A percentile compares a stretch with the other conserved stretches of the same genome.
phyloP scores from a whole-genome alignment of 345 rosid species.

The Gynandropsis gynandra region DNA sequence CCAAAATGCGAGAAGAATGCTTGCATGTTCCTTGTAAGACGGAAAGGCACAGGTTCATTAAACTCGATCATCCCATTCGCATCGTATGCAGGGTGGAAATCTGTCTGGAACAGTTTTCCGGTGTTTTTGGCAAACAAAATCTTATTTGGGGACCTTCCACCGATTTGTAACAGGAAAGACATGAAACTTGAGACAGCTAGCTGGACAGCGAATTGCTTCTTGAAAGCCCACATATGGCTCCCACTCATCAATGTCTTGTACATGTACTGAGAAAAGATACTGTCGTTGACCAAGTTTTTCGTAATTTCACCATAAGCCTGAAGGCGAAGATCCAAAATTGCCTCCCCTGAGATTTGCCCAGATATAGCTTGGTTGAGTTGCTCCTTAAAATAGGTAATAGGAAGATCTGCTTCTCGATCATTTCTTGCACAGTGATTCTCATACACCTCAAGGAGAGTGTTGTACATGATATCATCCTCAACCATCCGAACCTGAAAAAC shows the following conservation, averaged over 20 bases:
- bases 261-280: slow-evolving; percentile 91
- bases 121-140: slow-evolving; percentile 88
- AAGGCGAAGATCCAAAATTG: slow-evolving; percentile 85
- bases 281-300: slow-evolving; percentile 56
- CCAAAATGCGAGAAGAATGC: slow-evolving; percentile 87
- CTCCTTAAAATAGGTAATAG: slow-evolving; percentile 88
- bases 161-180: slow-evolving; percentile 91
- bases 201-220: slow-evolving; percentile 92
- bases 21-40: slow-evolving; percentile 94
- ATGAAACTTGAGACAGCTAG: slow-evolving; percentile 93
- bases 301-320: slow-evolving; percentile 83
- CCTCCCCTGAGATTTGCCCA: slow-evolving; percentile 79
- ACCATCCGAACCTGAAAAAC: slow-evolving; percentile 84
- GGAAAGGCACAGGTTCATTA: slow-evolving; percentile 89
- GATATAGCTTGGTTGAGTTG: slow-evolving; percentile 85
- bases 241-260: slow-evolving; percentile 77
- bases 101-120: slow-evolving; percentile 86
- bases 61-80: slow-evolving; percentile 80
- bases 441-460: slow-evolving; percentile 93
- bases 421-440: slow-evolving; percentile 95
- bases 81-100: slow-evolving; percentile 96
- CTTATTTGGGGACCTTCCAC: slow-evolving; percentile 96
- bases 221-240: slow-evolving; percentile 93
- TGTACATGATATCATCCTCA: slow-evolving; percentile 93
- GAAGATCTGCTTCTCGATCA: slow-evolving; percentile 81